These are phyloP conservation scores for Scenedesmus sp. DNA, from an alignment of 163 green algal genomes.

Conservation along the genomic window DNA sequence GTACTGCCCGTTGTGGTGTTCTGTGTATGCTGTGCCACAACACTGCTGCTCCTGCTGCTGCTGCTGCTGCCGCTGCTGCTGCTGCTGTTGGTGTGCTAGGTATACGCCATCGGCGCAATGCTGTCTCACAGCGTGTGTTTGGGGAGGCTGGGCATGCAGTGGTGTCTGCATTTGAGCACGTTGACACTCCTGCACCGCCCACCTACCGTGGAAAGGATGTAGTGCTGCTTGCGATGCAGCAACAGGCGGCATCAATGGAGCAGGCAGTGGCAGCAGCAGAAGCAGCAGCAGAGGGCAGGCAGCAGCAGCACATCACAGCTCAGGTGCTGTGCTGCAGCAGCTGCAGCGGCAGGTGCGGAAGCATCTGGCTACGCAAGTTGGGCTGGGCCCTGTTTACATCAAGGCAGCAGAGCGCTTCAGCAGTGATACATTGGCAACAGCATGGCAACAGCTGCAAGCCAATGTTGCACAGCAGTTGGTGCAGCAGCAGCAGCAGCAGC, in stretches of 20 bases:
- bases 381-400: conserved; percentile 8
- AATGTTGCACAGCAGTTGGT: background rate
- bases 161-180: conserved; percentile 37
- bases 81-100: background rate
- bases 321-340: background rate
- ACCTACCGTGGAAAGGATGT: conserved; percentile 36
- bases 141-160: conserved; percentile 43
- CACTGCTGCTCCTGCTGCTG: background rate
- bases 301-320: background rate
- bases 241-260: too few species aligned
- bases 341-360: conserved; percentile 32
- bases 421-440: background rate
- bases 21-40: background rate
- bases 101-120: conserved; percentile 40
- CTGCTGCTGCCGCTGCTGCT: background rate
- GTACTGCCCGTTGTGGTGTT: background rate
- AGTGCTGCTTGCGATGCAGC: conserved; percentile 34
- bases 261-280: background rate
- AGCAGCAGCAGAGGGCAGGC: background rate
- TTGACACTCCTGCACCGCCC: background rate
- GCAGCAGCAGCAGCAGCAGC: background rate
- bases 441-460: conserved; percentile 13
- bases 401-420: conserved; percentile 22
- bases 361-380: conserved; percentile 33
- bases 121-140: background rate